phyloP scores from a whole-genome alignment of 2,329 filamentous ascomycete species.

The Xylaria hypoxylon region DNA sequence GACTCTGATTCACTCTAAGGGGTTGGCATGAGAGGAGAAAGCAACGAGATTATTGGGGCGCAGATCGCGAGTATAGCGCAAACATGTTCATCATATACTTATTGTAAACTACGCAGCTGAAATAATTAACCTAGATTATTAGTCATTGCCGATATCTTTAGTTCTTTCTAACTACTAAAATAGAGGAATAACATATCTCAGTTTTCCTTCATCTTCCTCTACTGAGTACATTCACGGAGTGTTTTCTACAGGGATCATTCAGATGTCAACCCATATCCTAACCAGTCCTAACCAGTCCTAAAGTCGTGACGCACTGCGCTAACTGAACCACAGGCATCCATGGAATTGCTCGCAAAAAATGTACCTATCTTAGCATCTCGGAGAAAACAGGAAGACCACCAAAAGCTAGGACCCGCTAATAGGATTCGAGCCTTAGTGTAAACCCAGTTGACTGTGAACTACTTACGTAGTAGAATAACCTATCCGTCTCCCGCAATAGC shows the following conservation, averaged over 20 bases:
- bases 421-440: too few species aligned
- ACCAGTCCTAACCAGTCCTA: neutral
- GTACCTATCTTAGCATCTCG: neutral
- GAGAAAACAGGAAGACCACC: too few species aligned
- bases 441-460: too few species aligned
- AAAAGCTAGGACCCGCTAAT: too few species aligned
- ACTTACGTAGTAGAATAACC: neutral
- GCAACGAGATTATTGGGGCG: neutral
- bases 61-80: neutral
- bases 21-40: neutral
- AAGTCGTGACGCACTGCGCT: neutral
- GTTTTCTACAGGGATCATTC: neutral
- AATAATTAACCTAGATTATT: neutral
- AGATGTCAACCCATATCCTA: neutral
- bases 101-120: neutral
- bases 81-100: neutral
- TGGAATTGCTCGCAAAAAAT: neutral
- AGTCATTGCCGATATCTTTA: neutral
- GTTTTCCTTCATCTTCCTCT: neutral
- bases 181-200: neutral
- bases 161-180: neutral
- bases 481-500: too few species aligned
- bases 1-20: constrained; percentile 4
- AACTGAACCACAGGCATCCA: neutral
- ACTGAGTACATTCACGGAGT: neutral